Percentiles rank a stretch among this genome's conserved stretches.
Conservation (phyloP, 75 land plant genomes). For the Selaginella moellendorffii region DNA sequence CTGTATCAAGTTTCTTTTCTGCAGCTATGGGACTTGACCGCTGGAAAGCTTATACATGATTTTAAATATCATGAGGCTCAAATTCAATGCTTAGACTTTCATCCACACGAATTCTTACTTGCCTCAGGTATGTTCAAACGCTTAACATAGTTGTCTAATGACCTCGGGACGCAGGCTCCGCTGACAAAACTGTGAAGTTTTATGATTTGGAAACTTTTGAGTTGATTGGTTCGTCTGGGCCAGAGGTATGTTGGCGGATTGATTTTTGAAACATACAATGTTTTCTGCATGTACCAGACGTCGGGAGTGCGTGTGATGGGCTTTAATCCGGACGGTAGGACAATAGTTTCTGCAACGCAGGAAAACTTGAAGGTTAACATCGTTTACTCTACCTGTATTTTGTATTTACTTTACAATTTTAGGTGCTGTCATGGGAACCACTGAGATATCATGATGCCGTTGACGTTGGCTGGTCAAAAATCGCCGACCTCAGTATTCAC, state of each 20-base stretch:
- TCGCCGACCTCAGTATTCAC: conserved; percentile 73
- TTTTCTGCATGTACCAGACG: conserved; percentile 27
- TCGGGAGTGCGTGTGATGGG: conserved; percentile 66
- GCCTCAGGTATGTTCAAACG: conserved; percentile 55
- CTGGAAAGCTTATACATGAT: conserved; percentile 82
- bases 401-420: background rate
- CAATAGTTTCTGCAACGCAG: conserved; percentile 68
- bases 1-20: background rate
- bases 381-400: background rate
- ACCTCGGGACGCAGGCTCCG: conserved; percentile 43
- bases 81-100: conserved; percentile 73
- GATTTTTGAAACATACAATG: too few species aligned
- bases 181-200: conserved; percentile 77
- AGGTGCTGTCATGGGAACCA: conserved; percentile 97
- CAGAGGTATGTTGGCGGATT: conserved; percentile 41
- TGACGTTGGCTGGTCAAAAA: conserved; percentile 81
- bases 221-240: conserved; percentile 76
- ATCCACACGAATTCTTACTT: conserved; percentile 83
- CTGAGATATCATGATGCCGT: conserved; percentile 73
- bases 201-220: conserved; percentile 95
- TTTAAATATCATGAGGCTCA: conserved; percentile 74
- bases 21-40: conserved; percentile 86
- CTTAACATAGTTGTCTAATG: background rate
- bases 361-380: conserved; percentile 52
- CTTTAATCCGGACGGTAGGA: conserved; percentile 88